Evolutionary conservation across 495 filamentous ascomycete species (phyloP).

Genomic region (Tirmania nivea): DNA sequence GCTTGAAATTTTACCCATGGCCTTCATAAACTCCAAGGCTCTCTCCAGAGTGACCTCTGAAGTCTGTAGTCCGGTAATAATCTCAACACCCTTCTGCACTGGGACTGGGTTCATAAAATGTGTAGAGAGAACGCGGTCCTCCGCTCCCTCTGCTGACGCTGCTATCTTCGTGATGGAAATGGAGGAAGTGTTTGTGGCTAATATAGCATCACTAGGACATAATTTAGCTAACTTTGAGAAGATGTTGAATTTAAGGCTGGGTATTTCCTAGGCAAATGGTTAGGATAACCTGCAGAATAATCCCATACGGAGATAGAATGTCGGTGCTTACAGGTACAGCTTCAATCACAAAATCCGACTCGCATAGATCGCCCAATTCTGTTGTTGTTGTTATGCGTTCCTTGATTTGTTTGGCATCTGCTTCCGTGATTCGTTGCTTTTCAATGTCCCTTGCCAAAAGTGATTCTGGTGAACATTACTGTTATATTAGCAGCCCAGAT

Average conservation of each 20-base stretch:
- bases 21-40: constrained; percentile 66
- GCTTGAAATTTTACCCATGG: constrained; percentile 84
- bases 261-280: constrained; percentile 38
- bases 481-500: not conserved
- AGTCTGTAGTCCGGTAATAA: constrained; percentile 85
- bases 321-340: constrained; percentile 41
- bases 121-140: constrained; percentile 77
- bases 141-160: constrained; percentile 51
- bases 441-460: constrained; percentile 78
- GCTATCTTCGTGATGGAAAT: constrained; percentile 96
- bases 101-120: constrained; percentile 99
- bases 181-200: constrained; percentile 93
- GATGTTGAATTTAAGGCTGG: constrained; percentile 64
- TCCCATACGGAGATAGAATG: not conserved
- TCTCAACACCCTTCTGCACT: constrained; percentile 91
- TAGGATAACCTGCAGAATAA: not conserved
- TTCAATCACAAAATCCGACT: constrained; percentile 93
- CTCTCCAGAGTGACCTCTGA: constrained; percentile 57
- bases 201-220: constrained; percentile 66
- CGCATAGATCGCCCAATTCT: constrained; percentile 53
- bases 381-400: constrained; percentile 46
- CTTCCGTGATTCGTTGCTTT: constrained; percentile 60
- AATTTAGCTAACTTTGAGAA: constrained; percentile 69
- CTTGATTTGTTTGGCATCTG: constrained; percentile 48
- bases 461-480: constrained; percentile 37